Conservation (phyloP, 805 yeast genomes). For the Komagataella mondaviorum region DNA sequence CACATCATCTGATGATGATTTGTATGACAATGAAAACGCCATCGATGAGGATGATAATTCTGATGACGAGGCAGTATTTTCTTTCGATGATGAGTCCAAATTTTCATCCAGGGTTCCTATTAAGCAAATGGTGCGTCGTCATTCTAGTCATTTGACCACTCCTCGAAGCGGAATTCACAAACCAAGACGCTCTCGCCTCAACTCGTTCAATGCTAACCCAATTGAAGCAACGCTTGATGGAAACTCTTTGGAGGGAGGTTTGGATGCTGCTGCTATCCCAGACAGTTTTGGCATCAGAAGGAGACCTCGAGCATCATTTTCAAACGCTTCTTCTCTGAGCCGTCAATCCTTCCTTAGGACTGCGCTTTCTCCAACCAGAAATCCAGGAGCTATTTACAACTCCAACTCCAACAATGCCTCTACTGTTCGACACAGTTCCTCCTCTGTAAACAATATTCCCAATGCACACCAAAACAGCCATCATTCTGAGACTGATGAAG, state of each 20-base stretch:
- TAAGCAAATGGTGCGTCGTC: background rate
- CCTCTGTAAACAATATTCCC: background rate
- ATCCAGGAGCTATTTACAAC: slow-evolving; percentile 13
- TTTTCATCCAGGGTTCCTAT: background rate
- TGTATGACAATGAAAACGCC: slow-evolving; percentile 11
- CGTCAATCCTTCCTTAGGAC: slow-evolving; percentile 27
- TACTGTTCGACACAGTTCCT: background rate
- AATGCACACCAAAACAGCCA: slow-evolving; percentile 1
- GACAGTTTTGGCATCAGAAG: slow-evolving; percentile 11
- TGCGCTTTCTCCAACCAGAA: slow-evolving; percentile 13
- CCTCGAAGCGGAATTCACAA: background rate
- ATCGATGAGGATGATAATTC: slow-evolving; percentile 20
- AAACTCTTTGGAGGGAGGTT: slow-evolving; percentile 5
- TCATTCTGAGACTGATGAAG: slow-evolving; percentile 81
- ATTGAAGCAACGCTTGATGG: slow-evolving; percentile 19
- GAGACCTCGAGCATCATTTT: slow-evolving; percentile 20
- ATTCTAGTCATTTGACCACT: background rate
- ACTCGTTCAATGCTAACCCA: slow-evolving; percentile 17
- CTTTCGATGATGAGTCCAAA: slow-evolving; percentile 11
- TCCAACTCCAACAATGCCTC: slow-evolving; percentile 13
- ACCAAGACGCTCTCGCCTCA: slow-evolving; percentile 1
- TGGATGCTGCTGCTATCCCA: slow-evolving; percentile 14
- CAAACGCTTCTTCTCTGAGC: slow-evolving; percentile 17
- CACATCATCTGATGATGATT: slow-evolving; percentile 10
- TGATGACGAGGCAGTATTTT: slow-evolving; percentile 19